Percentiles rank a stretch among this genome's conserved stretches.
Evolutionary conservation across 1,284 basidiomycete species (phyloP).

Genomic region (Retiboletus fuscus): DNA sequence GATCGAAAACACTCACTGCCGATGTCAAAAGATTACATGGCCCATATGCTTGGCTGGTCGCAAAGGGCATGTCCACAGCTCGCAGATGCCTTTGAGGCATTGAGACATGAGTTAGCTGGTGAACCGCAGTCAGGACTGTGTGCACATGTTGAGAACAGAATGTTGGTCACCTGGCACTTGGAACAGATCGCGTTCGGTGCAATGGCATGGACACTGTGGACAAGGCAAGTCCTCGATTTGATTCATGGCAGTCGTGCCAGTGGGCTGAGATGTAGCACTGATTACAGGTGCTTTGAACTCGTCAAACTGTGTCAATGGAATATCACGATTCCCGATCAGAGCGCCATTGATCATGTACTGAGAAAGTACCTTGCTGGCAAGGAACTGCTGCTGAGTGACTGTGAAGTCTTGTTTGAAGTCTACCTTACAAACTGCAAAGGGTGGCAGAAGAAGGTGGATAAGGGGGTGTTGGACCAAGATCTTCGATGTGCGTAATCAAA

Average conservation of each 20-base stretch:
- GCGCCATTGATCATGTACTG: neutral
- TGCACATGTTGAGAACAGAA: no score
- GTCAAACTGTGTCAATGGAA: neutral
- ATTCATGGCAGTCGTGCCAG: no score
- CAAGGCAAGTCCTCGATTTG: neutral
- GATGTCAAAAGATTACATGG: conserved; percentile 19
- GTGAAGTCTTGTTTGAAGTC: conserved; percentile 13
- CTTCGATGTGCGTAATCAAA: conserved; percentile 15
- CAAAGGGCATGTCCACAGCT: neutral
- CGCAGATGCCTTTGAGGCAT: neutral
- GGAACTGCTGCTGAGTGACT: neutral
- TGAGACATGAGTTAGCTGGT: neutral
- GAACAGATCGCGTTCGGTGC: conserved; percentile 4
- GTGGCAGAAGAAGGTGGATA: conserved; percentile 28
- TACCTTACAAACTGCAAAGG: conserved; percentile 26
- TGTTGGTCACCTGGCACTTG: neutral
- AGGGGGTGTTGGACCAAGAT: conserved; percentile 5
- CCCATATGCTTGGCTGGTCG: conserved; percentile 6
- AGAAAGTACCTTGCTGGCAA: conserved; percentile 14
- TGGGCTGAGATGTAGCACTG: neutral
- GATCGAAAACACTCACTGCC: conserved; percentile 19
- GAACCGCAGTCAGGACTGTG: neutral
- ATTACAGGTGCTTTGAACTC: neutral
- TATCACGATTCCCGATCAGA: neutral
- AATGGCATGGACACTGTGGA: conserved; percentile 14